Conservation (phyloP, 108 stramenopile species). For the Fragilaria radians region DNA sequence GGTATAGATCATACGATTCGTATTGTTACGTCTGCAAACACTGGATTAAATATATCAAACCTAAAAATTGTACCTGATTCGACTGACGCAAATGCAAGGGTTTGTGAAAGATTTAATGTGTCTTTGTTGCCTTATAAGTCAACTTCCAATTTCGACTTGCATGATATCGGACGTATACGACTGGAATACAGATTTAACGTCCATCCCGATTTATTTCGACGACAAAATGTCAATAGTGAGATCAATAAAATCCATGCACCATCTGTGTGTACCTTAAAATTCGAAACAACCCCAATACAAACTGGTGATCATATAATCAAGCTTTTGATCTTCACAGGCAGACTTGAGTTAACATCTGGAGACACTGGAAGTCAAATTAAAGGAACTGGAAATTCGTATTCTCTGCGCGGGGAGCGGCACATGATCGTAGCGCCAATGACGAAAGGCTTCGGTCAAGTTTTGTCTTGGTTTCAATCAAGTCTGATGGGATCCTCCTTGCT, state of each 20-base stretch:
- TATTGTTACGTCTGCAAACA: not conserved
- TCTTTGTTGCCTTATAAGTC: not conserved
- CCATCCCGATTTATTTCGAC: not conserved
- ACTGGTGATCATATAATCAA: conserved; percentile 21
- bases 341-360: conserved; percentile 23
- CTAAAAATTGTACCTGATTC: not conserved
- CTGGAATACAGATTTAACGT: not conserved
- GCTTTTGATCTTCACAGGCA: conserved; percentile 29
- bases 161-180: not conserved
- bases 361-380: not conserved
- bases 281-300: conserved; percentile 22
- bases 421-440: not conserved
- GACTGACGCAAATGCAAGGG: not conserved
- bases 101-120: conserved; percentile 1
- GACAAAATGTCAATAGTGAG: not conserved
- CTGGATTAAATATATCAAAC: not conserved
- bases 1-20: not conserved
- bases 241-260: conserved; percentile 1
- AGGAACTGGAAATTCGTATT: not conserved
- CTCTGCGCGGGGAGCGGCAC: not conserved
- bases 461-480: not conserved
- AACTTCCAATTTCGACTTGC: not conserved
- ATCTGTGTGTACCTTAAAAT: conserved; percentile 20
- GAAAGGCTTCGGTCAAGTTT: not conserved
- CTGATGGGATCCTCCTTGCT: not conserved